Percentiles rank a stretch among this genome's conserved stretches.
Evolutionary conservation across 345 rosid genomes (phyloP).

Genomic region (Limnanthes douglasii): DNA sequence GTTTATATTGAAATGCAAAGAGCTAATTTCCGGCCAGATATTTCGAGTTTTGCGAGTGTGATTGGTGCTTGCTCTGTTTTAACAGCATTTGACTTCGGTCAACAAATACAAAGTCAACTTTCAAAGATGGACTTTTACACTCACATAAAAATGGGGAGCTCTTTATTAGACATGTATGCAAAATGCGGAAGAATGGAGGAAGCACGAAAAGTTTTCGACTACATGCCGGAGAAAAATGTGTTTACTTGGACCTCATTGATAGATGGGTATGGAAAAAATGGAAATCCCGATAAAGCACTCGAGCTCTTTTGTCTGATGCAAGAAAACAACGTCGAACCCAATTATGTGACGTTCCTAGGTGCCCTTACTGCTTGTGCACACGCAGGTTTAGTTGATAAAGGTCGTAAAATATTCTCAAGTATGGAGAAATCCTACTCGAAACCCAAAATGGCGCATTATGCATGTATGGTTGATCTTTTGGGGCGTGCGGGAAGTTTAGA

Average conservation of each 20-base stretch:
- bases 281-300: slow-evolving; percentile 58
- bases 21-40: slow-evolving; percentile 38
- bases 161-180: slow-evolving; percentile 80
- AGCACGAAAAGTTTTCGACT: slow-evolving; percentile 41
- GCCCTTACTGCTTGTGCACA: slow-evolving; percentile 84
- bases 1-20: slow-evolving; percentile 55
- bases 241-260: slow-evolving; percentile 95
- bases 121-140: slow-evolving; percentile 32
- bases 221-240: slow-evolving; percentile 56
- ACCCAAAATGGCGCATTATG: slow-evolving; percentile 86
- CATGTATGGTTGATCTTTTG: slow-evolving; percentile 84
- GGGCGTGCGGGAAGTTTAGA: slow-evolving; percentile 65
- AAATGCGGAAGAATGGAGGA: slow-evolving; percentile 65
- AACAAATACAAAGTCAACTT: slow-evolving; percentile 63
- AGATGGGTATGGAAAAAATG: slow-evolving; percentile 93
- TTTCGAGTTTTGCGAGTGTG: slow-evolving; percentile 66
- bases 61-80: slow-evolving; percentile 74
- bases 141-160: slow-evolving; percentile 69
- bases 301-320: slow-evolving; percentile 47
- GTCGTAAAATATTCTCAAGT: slow-evolving; percentile 54
- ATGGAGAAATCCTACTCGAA: slow-evolving; percentile 59
- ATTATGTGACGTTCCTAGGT: slow-evolving; percentile 73
- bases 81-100: slow-evolving; percentile 45
- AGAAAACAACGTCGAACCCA: slow-evolving; percentile 30
- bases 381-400: slow-evolving; percentile 58